Evolutionary conservation across 1,284 basidiomycete species (phyloP), one percentile per base, ranked within the genome.

Genomic region (Trametes polyzona): DNA sequence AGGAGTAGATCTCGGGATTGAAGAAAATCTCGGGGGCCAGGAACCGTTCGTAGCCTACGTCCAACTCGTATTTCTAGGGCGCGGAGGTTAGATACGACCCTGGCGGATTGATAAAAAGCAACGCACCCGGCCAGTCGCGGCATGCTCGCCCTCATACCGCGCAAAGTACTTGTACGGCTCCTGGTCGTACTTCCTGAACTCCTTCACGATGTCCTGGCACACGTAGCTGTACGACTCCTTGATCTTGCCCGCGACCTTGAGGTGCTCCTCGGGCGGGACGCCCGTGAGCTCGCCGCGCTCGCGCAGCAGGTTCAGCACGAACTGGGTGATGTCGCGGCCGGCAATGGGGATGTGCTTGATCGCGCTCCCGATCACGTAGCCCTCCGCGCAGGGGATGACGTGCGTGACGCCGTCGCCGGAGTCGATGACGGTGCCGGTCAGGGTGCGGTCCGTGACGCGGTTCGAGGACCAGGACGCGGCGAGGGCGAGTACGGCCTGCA

Each of bases 321-420:
- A 99, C 72, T 95, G 92, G 24, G 95, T 89, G 73, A 99, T 98
- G 73, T 99, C 97, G 63, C 96, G 88, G 33, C 97, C 96, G 23
- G 97, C 97, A 68, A 99, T 96, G 53, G 97, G 97, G 70, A 99
- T 96, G 73, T 98, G 95, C 76, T 98, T 99, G 84, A 99, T 99
- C 3, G 96, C 94, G 65, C 93, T 96, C 24, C 96, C 97, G 69
- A 99, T 98, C 65, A 99, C 96, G 73, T 99, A 99, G 42, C 97
- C 97, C 72, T 99, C 97, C 23, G 97, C 95, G 68, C 92, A 93
- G 47, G 94, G 95, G 66, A 96, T 96, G 63, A 96, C 95, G 74
- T 96, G 95, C 2, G 97, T 99, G 43, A 99, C 97, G 80, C 97
- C 97, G 72, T 99, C 97, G 62, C 97, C 97, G 35, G 95, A 97